Base-by-base conservation (phyloP, 1,284 basidiomycete species). In the Pseudozyma tsukubaensis region DNA sequence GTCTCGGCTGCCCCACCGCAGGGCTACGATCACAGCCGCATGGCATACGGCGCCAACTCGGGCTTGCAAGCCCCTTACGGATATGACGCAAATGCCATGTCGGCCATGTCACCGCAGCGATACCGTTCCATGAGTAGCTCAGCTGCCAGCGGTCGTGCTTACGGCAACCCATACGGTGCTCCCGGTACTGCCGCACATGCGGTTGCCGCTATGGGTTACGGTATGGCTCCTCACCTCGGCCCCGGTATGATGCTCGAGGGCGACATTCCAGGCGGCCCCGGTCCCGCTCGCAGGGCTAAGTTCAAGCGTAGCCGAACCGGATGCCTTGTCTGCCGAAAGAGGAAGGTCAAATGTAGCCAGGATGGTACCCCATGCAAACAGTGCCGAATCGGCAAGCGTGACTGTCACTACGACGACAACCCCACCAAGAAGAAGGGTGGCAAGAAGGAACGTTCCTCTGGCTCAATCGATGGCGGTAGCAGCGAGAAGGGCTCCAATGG, bases 321-420 rank as follows among this genome's bases (percentile, higher is more conserved):
- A 16, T 81, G 80, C 49, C 64, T 81, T 37, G 75, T 80, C 35
- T 81, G 80, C 68, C 63, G 80, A 52, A 81, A 80, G 68, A 59
- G 80, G 29, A 81, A 81, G 56, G 78, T 81, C 61, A 81, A 81
- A 61, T 81, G 80, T 39, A 59, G 65, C 24, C 80, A 81, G 61
- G 80, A 81, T 40, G 80, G 80, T 12, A 76, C 66, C 7, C 80
- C 80, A 6, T 81, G 80, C 74, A 80, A 79, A 59, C 78, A 81
- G 47, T 81, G 80, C 53, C 58, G 74, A 16, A 77, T 78, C 50
- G 80, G 80, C 54, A 79, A 80, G 61, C 76, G 80, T 21, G 76
- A 80, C 50, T 81, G 80, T 59, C 72, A 78, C 55, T 81, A 81
- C 45, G 78, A 80, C 54, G 74, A 78, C 14, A 70, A 66, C 39